phyloP scores from a whole-genome alignment of 768 basidiomycete species.

The Boletus subparvulus region DNA sequence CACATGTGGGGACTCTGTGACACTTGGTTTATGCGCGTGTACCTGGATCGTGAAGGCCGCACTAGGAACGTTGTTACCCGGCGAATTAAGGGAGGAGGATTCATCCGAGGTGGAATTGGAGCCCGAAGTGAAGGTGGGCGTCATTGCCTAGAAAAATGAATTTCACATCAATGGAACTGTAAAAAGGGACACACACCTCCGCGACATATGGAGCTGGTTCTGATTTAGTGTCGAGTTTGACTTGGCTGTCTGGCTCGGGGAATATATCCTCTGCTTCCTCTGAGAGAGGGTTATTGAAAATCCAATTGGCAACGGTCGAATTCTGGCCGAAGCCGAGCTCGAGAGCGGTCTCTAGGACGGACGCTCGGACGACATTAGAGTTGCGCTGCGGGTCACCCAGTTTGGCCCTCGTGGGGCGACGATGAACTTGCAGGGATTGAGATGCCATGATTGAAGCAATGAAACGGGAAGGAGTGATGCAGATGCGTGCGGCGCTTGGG shows the following conservation, averaged over 20 bases:
- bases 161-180: constrained; percentile 10
- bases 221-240: not conserved
- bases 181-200: constrained; percentile 29
- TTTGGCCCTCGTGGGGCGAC: constrained; percentile 30
- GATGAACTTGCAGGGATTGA: constrained; percentile 22
- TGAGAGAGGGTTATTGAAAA: constrained; percentile 60
- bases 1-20: constrained; percentile 30
- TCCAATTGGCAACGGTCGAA: constrained; percentile 64
- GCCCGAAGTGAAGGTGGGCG: constrained; percentile 39
- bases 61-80: constrained; percentile 18
- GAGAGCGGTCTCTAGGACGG: constrained; percentile 71
- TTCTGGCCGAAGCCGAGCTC: constrained; percentile 63
- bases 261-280: constrained; percentile 54
- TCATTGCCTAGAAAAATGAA: constrained; percentile 20
- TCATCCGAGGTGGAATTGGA: constrained; percentile 46
- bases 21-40: constrained; percentile 30
- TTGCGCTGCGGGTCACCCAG: constrained; percentile 36
- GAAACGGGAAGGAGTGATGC: constrained; percentile 18
- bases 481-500: constrained; percentile 1
- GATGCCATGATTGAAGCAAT: constrained; percentile 19
- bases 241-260: not conserved
- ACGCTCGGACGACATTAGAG: constrained; percentile 64
- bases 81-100: constrained; percentile 35
- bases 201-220: constrained; percentile 18
- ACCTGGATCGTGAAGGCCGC: constrained; percentile 19